Evolutionary conservation across 331 rosid species (phyloP), one percentile per base, ranked within the genome.

Genomic region (Phaseolus coccineus): DNA sequence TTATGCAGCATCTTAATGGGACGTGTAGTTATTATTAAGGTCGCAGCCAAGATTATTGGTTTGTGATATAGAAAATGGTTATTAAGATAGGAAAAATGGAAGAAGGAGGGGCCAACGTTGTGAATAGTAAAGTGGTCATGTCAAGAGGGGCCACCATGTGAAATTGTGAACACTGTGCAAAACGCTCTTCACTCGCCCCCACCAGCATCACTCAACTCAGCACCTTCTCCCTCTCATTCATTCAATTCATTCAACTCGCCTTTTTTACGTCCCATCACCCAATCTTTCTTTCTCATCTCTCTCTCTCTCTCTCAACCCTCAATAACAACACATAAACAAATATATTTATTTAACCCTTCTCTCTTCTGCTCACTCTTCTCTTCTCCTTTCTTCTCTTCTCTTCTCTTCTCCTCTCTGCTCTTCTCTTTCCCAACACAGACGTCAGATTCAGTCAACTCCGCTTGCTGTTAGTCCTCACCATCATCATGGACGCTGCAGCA

Each of bases 221-320:
- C n/a, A 15, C 64, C 48, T 33, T 37, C 46, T 64, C 69, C 28
- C 74, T 61, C 31, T 19, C 53, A 40, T 40, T 30, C 62, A 42
- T 89, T 39, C 44, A 39, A 89, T 89, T 90, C 96, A 89, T 81
- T 66, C 91, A 80, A 55, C 79, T 30, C 3, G 58, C 3, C 76
- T 56, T 87, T 91, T 87, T 83, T 48, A 90, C 96, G 94, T 92
- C 97, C 98, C 94, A 94, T 94, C 97, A 89, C 33, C 46, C 57
- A 55, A 78, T 74, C 78, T 56, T 62, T 3, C 50, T 47, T 53
- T 58, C 85, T 47, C 4, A 6, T 39, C 24, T 31, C 31, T 27
- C 71, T 47, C 15, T 51, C 64, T 39, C n/a, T 31, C 24, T 35
- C 71, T 47, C 27, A 3, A 12, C 39, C n/a, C 39, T 35, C 44